Conservation (phyloP, 768 basidiomycete genomes). For the Boletus eberwhitei region DNA sequence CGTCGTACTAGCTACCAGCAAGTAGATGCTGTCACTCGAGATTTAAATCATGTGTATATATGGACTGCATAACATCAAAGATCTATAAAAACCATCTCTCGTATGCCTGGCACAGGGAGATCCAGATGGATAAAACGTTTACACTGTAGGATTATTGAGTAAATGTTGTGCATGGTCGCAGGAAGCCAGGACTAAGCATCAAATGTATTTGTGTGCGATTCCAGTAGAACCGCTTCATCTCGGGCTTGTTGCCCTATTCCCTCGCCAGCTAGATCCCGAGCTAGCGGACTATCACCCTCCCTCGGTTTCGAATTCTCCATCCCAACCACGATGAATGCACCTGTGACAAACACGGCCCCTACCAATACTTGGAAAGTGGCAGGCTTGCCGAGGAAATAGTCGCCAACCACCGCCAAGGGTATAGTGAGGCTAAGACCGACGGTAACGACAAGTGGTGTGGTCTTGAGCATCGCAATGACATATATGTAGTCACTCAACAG, state of each 20-base stretch:
- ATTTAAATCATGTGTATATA: neutral
- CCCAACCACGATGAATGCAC: conserved; percentile 76
- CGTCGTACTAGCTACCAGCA: no score
- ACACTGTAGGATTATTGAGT: neutral
- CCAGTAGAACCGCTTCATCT: conserved; percentile 4
- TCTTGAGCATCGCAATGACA: conserved; percentile 92
- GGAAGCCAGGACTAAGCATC: neutral
- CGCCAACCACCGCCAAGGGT: conserved; percentile 85
- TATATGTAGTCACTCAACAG: conserved; percentile 83
- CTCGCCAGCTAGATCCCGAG: conserved; percentile 2
- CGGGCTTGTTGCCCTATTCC: neutral
- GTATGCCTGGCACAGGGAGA: neutral
- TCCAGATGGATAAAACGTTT: neutral
- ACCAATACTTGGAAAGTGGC: conserved; percentile 57
- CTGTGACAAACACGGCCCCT: conserved; percentile 75
- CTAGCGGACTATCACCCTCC: conserved; percentile 23
- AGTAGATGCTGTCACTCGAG: neutral
- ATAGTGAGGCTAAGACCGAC: conserved; percentile 92
- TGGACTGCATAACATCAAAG: neutral
- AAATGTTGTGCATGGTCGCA: neutral
- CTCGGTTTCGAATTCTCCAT: conserved; percentile 46
- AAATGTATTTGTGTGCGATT: conserved; percentile 2
- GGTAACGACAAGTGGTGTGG: conserved; percentile 90
- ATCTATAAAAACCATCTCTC: neutral
- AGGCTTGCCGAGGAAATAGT: conserved; percentile 60